Evolutionary conservation across 163 green algal species (phyloP).

Genomic region (Chlamydomonas reinhardtii): DNA sequence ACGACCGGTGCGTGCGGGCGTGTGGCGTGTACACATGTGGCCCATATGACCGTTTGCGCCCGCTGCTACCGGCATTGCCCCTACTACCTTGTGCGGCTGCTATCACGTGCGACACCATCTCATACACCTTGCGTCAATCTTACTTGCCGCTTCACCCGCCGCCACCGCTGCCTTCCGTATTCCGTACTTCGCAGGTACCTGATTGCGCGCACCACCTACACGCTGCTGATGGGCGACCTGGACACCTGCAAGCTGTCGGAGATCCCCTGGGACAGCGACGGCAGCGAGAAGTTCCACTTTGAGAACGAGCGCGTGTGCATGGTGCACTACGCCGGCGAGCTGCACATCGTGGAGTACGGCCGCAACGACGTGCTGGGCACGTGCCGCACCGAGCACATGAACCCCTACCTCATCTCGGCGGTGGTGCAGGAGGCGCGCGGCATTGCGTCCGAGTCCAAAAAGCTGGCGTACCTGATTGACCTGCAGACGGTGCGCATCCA

Average conservation of each 20-base stretch:
- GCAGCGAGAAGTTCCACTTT: conserved; percentile 85
- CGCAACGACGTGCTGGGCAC: conserved; percentile 78
- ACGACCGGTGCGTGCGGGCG: conserved; percentile 64
- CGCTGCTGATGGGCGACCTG: conserved; percentile 86
- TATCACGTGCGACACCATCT: too few species aligned
- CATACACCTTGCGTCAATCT: too few species aligned
- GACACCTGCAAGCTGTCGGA: conserved; percentile 85
- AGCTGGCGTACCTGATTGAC: conserved; percentile 88
- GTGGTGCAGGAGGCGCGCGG: conserved; percentile 61
- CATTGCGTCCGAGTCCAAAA: conserved; percentile 63
- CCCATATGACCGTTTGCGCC: too few species aligned
- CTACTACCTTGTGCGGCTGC: too few species aligned
- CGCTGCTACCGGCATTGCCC: too few species aligned
- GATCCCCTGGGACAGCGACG: conserved; percentile 75
- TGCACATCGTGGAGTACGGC: conserved; percentile 84
- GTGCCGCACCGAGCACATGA: conserved; percentile 84
- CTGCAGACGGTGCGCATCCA: conserved; percentile 65
- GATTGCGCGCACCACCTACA: conserved; percentile 78
- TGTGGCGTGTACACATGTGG: too few species aligned
- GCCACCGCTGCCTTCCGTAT: background rate
- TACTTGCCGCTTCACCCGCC: too few species aligned
- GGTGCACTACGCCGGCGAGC: conserved; percentile 79
- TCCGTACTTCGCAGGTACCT: conserved; percentile 62
- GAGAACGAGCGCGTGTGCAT: conserved; percentile 85
- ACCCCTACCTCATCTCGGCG: conserved; percentile 64